Conservation (phyloP, 495 filamentous ascomycete genomes). For the Evansstolkia leycettana region DNA sequence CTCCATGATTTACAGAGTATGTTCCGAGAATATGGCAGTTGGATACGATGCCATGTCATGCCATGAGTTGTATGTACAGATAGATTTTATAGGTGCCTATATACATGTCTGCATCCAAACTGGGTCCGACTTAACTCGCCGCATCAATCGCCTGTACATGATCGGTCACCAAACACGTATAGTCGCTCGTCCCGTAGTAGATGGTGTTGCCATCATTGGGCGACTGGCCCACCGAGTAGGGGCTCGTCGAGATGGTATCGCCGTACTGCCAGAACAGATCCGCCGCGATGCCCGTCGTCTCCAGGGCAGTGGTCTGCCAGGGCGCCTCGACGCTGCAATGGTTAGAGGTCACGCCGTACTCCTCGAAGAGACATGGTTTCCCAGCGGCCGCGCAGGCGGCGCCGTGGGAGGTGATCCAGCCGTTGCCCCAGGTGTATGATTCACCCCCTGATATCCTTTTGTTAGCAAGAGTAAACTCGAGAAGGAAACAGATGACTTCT, state of each 20-base stretch:
- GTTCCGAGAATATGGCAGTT: too few relatives aligned
- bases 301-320: constrained; percentile 46
- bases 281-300: constrained; percentile 36
- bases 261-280: constrained; percentile 62
- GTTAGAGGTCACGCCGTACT: constrained; percentile 44
- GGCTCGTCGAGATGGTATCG: constrained; percentile 35
- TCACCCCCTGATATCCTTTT: too few relatives aligned
- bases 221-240: too few relatives aligned
- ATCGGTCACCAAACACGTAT: constrained; percentile 42
- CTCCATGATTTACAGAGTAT: too few relatives aligned
- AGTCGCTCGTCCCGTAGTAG: constrained; percentile 43
- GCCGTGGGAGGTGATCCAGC: constrained; percentile 52
- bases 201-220: constrained; percentile 51
- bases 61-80: too few relatives aligned
- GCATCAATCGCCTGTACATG: constrained; percentile 46
- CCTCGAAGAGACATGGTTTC: constrained; percentile 59
- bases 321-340: constrained; percentile 33
- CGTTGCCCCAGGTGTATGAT: constrained; percentile 31
- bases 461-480: too few relatives aligned
- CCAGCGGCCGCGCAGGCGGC: constrained; percentile 38
- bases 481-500: too few relatives aligned
- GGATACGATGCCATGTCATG: too few relatives aligned
- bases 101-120: too few relatives aligned
- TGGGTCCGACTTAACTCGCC: too few relatives aligned
- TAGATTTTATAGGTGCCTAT: too few relatives aligned